Evolutionary conservation across 495 filamentous ascomycete species (phyloP), one percentile per base, ranked within the genome.

Genomic region (Rhizodiscina lignyota): DNA sequence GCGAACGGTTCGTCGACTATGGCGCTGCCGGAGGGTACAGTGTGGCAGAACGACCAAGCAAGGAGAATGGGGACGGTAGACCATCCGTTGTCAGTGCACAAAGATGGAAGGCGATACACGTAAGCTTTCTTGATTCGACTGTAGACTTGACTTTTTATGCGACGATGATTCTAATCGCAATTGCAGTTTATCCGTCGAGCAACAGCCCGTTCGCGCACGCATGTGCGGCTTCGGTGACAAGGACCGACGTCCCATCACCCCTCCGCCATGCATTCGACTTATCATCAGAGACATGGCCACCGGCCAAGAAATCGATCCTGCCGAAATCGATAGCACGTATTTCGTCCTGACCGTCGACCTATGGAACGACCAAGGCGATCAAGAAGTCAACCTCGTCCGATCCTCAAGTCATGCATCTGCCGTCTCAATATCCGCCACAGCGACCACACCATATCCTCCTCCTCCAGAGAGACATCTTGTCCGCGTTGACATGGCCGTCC

Each of bases 221-320:
- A 97, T 97, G 89, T 97, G 89, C 63, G 89, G 89, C 1, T 97
- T 94, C 63, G 89, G 89, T 36, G 89, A 97, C 56, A 97, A 97
- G 83, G 89, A 97, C 55, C 80, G 89, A 48, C 69, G 89, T 41
- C 89, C 89, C 17, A 94, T 97, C 53, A 94, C 89, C 19, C 89
- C 89, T 21, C 89, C 89, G 18, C 89, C 89, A 6, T 94, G 87
- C 53, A 79, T 94, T 30, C 66, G 79, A 40, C 68, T 97, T 5
- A 64, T 93, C 18, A 74, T 97, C 18, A 73, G 64, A 47, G 89
- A 96, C 54, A 64, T 69, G 27, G 62, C 59, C 21, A 85, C 85
- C 1, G 77, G 83, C 16, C 83, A 89, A 50, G 83, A 92, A 53
- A 68, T 93, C 32, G 81, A 93, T 57, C 77, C 77, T 62, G 87